Conservation (phyloP, 306 rosid genomes). For the Glycine soja region DNA sequence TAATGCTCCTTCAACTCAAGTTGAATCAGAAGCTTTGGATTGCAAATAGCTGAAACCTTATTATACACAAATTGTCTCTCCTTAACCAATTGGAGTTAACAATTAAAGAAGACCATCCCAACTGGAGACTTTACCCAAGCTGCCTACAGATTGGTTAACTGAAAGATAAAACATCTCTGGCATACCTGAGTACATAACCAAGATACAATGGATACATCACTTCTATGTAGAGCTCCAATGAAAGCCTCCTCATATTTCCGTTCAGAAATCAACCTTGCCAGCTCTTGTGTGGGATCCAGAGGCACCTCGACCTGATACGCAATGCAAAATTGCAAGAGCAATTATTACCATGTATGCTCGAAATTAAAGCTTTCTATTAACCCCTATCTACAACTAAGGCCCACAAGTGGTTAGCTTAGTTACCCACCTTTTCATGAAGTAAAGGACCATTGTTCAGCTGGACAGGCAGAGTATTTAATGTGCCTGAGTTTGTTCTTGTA, state of each 20-base stretch:
- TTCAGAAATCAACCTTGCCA: slow-evolving; percentile 80
- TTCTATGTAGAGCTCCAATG: slow-evolving; percentile 83
- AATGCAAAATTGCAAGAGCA: slow-evolving; percentile 31
- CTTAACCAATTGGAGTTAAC: not conserved
- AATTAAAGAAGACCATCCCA: not conserved
- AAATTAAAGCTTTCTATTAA: slow-evolving; percentile 16
- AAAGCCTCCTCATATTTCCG: slow-evolving; percentile 93
- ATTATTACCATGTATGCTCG: slow-evolving; percentile 2
- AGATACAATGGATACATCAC: slow-evolving; percentile 90
- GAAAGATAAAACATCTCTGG: not conserved
- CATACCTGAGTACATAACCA: slow-evolving; percentile 97
- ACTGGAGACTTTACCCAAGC: slow-evolving; percentile 6
- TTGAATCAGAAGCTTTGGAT: not conserved
- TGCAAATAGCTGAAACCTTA: not conserved
- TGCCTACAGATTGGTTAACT: not conserved
- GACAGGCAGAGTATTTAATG: slow-evolving; percentile 71
- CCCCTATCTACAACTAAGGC: not conserved
- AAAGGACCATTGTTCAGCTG: slow-evolving; percentile 84
- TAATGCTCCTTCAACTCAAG: not conserved
- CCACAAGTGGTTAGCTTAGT: slow-evolving; percentile 4
- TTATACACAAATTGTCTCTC: not conserved
- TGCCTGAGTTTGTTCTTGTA: slow-evolving; percentile 69
- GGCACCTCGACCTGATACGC: slow-evolving; percentile 82
- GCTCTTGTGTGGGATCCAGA: slow-evolving; percentile 88
- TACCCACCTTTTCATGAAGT: slow-evolving; percentile 83